Base-by-base conservation (phyloP, 2,329 filamentous ascomycete genomes). In the Fusarium odoratissimum region DNA sequence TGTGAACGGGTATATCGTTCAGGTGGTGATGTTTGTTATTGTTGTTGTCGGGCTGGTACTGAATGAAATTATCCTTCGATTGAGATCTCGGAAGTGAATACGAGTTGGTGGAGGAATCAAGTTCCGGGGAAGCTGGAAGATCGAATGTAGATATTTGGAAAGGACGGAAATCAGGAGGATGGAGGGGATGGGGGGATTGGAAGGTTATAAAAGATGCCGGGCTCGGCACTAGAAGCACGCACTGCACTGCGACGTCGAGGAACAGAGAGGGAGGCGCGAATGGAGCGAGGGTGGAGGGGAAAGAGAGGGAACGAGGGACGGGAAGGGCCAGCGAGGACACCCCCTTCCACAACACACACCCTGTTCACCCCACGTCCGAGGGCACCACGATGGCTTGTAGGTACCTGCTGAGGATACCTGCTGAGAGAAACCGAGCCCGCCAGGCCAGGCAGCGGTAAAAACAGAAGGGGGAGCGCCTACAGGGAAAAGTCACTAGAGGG, bases 161-260 rank as follows among this genome's bases (percentile, higher is more conserved):
- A 72, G 66, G 45, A 75, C 70, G 62, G 61, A 60, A 78, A 76
- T 75, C 75, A 71, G 64, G 71, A 75, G 59, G 76, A 70, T 63
- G 74, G 73, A 78, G 75, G 76, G 75, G 76, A 77, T 57, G 74
- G 76, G 76, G 75, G 76, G 67, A 75, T 75, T 67, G 60, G 71
- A 73, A 69, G 75, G 72, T 77, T 78, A 78, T 77, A 78, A 78
- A 79, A 76, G 70, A 75, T 77, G 75, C 76, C 80, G 80, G 79
- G 78, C 75, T 79, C 77, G 78, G 77, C 78, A 76, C 73, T 68
- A 74, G 70, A 69, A 58, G 49, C 71, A 74, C 55, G 60, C 73
- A 74, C 67, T 71, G 68, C 60, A 74, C 67, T 71, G 71, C 60
- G 62, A 67, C 69, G 42, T 73, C 65, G 67, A 70, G 60, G 42